phyloP scores from a whole-genome alignment of 23 red algal genomes.

The Agarophyton chilense region DNA sequence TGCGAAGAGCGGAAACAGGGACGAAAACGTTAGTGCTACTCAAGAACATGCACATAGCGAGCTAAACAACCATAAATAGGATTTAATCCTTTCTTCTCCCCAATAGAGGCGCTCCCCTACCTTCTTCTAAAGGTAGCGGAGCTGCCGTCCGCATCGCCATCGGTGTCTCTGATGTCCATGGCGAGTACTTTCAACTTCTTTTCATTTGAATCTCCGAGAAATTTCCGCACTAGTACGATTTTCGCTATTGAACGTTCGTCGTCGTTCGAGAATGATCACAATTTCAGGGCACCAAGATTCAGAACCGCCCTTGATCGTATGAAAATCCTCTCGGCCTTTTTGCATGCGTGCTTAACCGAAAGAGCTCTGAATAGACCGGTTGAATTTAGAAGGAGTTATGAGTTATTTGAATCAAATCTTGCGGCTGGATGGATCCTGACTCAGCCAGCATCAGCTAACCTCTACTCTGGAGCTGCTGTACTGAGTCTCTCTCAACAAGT shows the following conservation, averaged over 20 bases:
- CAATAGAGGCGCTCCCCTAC: slow-evolving; percentile 30
- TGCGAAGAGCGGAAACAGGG: not conserved
- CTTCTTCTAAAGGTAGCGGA: slow-evolving; percentile 44
- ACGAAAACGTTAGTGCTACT: slow-evolving; percentile 36
- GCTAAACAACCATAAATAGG: slow-evolving; percentile 22
- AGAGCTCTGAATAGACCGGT: slow-evolving; percentile 38
- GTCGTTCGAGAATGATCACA: not conserved
- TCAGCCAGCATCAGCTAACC: not conserved
- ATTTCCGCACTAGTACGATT: slow-evolving; percentile 43
- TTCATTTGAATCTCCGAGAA: slow-evolving; percentile 58
- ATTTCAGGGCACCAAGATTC: not conserved
- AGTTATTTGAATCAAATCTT: slow-evolving; percentile 65
- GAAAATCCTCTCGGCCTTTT: slow-evolving; percentile 24
- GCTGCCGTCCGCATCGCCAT: not conserved
- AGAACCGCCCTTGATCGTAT: not conserved
- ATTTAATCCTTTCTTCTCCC: slow-evolving; percentile 15
- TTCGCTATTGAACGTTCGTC: slow-evolving; percentile 26
- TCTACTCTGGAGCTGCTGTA: not conserved
- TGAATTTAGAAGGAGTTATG: slow-evolving; percentile 51
- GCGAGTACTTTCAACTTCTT: slow-evolving; percentile 29
- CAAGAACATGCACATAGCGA: slow-evolving; percentile 61
- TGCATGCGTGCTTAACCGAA: slow-evolving; percentile 56
- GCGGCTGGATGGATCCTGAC: slow-evolving; percentile 28
- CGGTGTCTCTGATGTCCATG: not conserved
- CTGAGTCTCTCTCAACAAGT: slow-evolving; percentile 14